phyloP scores from a whole-genome alignment of 495 filamentous ascomycete genomes.

The Neurospora sp. region DNA sequence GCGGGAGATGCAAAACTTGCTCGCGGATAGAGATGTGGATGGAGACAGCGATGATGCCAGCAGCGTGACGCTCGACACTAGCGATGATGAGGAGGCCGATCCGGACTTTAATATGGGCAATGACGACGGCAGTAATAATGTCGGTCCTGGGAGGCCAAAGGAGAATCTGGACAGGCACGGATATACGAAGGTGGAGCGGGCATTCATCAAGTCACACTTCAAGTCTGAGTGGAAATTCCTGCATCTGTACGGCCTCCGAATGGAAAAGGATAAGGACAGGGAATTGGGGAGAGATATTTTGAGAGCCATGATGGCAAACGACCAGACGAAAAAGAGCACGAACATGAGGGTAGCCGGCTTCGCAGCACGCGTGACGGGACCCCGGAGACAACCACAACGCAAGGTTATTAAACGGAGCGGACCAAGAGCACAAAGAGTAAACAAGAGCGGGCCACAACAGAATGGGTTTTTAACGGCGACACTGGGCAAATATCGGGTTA shows the following conservation, averaged over 20 bases:
- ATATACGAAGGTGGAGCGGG: not conserved
- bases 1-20: not conserved
- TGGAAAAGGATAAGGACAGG: not conserved
- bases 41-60: not conserved
- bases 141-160: not conserved
- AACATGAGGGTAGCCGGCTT: not conserved
- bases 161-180: not conserved
- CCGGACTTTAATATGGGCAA: not conserved
- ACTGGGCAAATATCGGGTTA: not conserved
- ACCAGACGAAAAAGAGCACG: not conserved
- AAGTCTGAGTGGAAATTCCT: not conserved
- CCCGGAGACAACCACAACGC: not conserved
- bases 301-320: not conserved
- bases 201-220: not conserved
- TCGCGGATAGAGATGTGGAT: not conserved
- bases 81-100: not conserved
- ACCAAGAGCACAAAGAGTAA: not conserved
- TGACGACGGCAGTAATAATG: not conserved
- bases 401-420: not conserved
- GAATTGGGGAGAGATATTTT: not conserved
- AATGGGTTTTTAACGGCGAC: not conserved
- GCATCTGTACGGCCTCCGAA: not conserved
- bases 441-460: not conserved
- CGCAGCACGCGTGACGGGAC: not conserved
- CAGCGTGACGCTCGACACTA: not conserved